phyloP scores from a whole-genome alignment of 768 basidiomycete genomes.

The Russula lepida region DNA sequence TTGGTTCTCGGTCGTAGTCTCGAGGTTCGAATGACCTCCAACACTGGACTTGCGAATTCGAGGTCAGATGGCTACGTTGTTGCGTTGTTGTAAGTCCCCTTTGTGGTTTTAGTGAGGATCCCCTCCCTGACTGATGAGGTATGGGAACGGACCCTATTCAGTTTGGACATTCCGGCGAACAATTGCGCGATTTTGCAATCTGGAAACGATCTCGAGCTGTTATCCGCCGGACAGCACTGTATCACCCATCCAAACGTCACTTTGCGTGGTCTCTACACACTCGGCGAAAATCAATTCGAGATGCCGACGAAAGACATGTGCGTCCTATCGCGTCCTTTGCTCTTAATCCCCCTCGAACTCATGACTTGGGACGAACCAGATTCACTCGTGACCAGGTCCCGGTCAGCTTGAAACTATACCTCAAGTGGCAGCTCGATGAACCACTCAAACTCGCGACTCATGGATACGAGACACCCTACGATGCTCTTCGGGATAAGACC shows the following conservation, averaged over 20 bases:
- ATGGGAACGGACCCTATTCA: conserved; percentile 24
- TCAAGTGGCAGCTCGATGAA: conserved; percentile 61
- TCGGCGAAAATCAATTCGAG: conserved; percentile 77
- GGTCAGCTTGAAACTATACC: conserved; percentile 72
- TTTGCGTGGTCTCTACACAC: conserved; percentile 67
- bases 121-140: neutral
- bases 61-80: conserved; percentile 53
- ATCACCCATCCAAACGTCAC: conserved; percentile 82
- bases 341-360: neutral
- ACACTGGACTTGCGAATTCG: conserved; percentile 37
- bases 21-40: conserved; percentile 62
- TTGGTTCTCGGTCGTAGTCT: conserved; percentile 61
- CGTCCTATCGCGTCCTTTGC: conserved; percentile 23
- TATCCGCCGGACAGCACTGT: conserved; percentile 76
- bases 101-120: neutral
- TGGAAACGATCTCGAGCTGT: conserved; percentile 69
- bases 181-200: conserved; percentile 82
- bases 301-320: conserved; percentile 86
- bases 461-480: conserved; percentile 78
- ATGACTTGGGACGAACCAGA: conserved; percentile 28
- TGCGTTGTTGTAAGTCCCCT: conserved; percentile 57
- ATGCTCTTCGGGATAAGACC: conserved; percentile 71
- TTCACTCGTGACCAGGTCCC: conserved; percentile 85
- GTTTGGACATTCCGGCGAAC: conserved; percentile 76
- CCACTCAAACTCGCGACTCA: conserved; percentile 66